Evolutionary conservation across 306 rosid genomes (phyloP).

Genomic region (Bauhinia variegata): DNA sequence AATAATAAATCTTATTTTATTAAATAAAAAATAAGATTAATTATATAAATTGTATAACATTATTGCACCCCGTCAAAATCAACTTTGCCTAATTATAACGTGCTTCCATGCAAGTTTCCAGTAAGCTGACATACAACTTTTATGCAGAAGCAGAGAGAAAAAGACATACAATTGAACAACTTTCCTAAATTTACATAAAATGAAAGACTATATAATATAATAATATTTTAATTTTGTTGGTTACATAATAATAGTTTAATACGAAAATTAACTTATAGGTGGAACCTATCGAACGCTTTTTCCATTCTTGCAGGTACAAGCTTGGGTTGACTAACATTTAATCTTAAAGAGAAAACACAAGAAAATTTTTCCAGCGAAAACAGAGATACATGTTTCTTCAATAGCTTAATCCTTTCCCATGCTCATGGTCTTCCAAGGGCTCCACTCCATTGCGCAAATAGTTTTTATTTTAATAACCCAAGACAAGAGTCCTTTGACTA

Average conservation of each 20-base stretch:
- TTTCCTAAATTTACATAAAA: too few relatives aligned
- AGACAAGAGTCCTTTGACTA: slow-evolving; percentile 8
- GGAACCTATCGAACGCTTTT: background rate
- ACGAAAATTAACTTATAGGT: slow-evolving; percentile 9
- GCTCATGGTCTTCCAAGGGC: slow-evolving; percentile 6
- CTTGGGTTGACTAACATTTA: background rate
- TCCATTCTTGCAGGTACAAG: background rate
- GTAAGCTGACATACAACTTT: slow-evolving; percentile 4
- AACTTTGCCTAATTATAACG: too few relatives aligned
- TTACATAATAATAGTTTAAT: background rate
- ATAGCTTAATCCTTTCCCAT: slow-evolving; percentile 28
- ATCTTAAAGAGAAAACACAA: slow-evolving; percentile 13
- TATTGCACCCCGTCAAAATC: too few relatives aligned
- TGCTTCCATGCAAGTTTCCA: background rate
- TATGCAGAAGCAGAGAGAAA: too few relatives aligned
- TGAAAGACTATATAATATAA: slow-evolving; percentile 11
- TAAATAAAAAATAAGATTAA: too few relatives aligned
- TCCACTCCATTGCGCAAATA: slow-evolving; percentile 12
- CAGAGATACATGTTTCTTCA: slow-evolving; percentile 29
- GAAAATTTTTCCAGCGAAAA: slow-evolving; percentile 13
- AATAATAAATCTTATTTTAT: too few relatives aligned
- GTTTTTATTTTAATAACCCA: slow-evolving; percentile 18
- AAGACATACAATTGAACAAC: too few relatives aligned
- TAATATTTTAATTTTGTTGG: too few relatives aligned
- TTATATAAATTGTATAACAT: too few relatives aligned